A percentile compares a stretch with the other conserved stretches of the same genome.
Evolutionary conservation across 805 yeast species (phyloP).

Genomic region (Kuraishia hungarica): DNA sequence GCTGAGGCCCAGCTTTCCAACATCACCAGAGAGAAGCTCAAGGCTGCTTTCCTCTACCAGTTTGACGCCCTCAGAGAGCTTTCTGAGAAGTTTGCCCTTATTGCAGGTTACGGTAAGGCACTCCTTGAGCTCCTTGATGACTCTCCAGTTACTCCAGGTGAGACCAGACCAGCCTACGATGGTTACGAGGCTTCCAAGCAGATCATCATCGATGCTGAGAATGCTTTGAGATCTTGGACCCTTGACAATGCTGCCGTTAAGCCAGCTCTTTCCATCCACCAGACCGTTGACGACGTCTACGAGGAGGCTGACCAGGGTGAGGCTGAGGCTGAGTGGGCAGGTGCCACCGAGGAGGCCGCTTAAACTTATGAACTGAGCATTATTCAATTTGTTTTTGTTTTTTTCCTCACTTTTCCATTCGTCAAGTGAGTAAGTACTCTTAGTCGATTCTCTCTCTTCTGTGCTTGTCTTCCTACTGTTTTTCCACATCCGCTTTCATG

Average conservation of each 20-base stretch:
- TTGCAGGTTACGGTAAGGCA: conserved; percentile 88
- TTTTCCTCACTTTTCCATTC: neutral
- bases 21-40: conserved; percentile 80
- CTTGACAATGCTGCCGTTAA: conserved; percentile 74
- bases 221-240: conserved; percentile 78
- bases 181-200: conserved; percentile 87
- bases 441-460: neutral
- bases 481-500: neutral
- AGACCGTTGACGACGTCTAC: conserved; percentile 35
- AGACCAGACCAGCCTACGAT: conserved; percentile 82
- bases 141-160: conserved; percentile 85
- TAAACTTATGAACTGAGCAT: neutral
- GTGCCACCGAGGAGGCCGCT: neutral
- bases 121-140: conserved; percentile 76
- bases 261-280: conserved; percentile 67
- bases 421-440: neutral
- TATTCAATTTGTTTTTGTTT: neutral
- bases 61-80: conserved; percentile 81
- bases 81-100: conserved; percentile 77
- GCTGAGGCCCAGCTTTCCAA: conserved; percentile 89
- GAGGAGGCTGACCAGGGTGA: conserved; percentile 46
- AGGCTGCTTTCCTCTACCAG: conserved; percentile 77
- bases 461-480: neutral
- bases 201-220: conserved; percentile 79
- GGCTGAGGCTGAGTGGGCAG: conserved; percentile 22